Percentiles rank a stretch among this genome's conserved stretches.
phyloP scores from a whole-genome alignment of 805 yeast species.

The Zygosaccharomyces lentus region DNA sequence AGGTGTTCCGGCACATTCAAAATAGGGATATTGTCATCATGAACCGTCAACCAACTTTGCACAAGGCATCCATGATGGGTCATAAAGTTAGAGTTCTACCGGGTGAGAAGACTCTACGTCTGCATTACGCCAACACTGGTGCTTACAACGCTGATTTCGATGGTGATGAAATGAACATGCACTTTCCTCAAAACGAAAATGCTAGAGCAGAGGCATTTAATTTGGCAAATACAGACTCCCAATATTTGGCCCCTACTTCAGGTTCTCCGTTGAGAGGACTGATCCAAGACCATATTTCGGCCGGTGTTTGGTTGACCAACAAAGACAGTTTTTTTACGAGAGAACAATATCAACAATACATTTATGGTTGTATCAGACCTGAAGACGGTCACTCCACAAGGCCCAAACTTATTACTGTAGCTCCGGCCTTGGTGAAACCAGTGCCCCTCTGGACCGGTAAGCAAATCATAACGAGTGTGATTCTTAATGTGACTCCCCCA shows the following conservation, averaged over 20 bases:
- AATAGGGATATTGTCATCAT: constrained; percentile 93
- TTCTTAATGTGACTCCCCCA: constrained; percentile 81
- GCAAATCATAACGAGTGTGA: constrained; percentile 88
- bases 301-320: constrained; percentile 97
- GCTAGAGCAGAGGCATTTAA: constrained; percentile 95
- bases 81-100: constrained; percentile 96
- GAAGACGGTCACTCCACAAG: constrained; percentile 94
- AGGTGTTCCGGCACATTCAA: constrained; percentile 89
- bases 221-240: constrained; percentile 95
- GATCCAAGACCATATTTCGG: constrained; percentile 97
- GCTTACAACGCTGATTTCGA: constrained; percentile 99
- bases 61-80: constrained; percentile 99
- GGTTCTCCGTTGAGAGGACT: constrained; percentile 98
- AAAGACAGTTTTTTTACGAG: constrained; percentile 89
- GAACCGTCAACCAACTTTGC: constrained; percentile 99
- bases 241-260: constrained; percentile 95
- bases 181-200: constrained; percentile 96
- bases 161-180: constrained; percentile 99
- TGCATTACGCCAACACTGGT: constrained; percentile 98
- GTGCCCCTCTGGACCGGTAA: constrained; percentile 96
- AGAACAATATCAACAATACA: constrained; percentile 87
- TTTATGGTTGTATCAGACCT: constrained; percentile 92
- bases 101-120: constrained; percentile 91
- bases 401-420: constrained; percentile 64
- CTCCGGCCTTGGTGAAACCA: constrained; percentile 88